Base-by-base conservation (phyloP, 805 yeast genomes). In the Sungouiozyma ichnusensis region DNA sequence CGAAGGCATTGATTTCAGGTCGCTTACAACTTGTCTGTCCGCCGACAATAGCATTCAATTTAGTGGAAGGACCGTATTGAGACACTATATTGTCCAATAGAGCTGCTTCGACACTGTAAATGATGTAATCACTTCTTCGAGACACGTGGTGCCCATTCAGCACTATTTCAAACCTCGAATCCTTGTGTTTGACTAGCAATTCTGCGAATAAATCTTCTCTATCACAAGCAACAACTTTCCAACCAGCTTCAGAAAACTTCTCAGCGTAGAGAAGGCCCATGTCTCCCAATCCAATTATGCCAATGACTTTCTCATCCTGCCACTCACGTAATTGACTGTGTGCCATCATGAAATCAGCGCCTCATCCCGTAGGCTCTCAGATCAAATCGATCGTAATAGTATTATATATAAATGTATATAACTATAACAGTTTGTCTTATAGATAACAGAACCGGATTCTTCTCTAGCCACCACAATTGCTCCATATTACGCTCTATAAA, bases 11-110 rank as follows among this genome's bases (percentile, higher is more conserved):
- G 20, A 92, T 81, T 57, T 92, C 98, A 0, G 94, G 94, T 19
- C 76, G 79, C 56, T 92, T 92, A 64, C 97, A 90, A 8, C 95
- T 84, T 0, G 98, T 88, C 63, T 92, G 98, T 6, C 98, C 98
- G n/a, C 97, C 98, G 4, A 92, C 95, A 35, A 88, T 76, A 3
- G 94, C 82, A 2, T 94, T 94, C 3, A 79, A 64, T 57, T 90
- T 90, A 3, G 95, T 79, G 0, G 90, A 81, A 0, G 95, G 90
- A 0, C 95, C 97, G 62, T 90, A 90, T 33, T 65, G 36, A 3
- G 74, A 56, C 4, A 87, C 94, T 33, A 92, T 85, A 43, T 71
- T 71, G 37, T 69, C 77, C 39, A 92, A 81, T 55, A 77, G 77
- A 48, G 82, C 94, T 2, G 97, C 96, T 62, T 92, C 98, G 3